A percentile compares a stretch with the other conserved stretches of the same genome.
Evolutionary conservation across 176 grass and related monocot genomes (phyloP).

Genomic region (Eleusine coracana): DNA sequence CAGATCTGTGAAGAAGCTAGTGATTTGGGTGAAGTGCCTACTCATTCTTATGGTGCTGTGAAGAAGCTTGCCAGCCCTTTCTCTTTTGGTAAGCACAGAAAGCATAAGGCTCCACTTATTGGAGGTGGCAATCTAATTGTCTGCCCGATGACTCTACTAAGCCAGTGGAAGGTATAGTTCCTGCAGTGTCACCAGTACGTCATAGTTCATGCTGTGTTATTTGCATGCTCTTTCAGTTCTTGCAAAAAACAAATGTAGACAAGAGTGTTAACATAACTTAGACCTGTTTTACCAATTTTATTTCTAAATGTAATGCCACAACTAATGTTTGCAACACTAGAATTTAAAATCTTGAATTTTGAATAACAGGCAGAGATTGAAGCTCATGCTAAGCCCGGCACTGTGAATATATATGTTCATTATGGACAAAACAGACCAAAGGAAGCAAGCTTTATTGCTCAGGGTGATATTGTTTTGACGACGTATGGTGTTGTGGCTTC

Average conservation of each 20-base stretch:
- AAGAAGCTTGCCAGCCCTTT: constrained; percentile 72
- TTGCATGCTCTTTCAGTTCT: constrained; percentile 22
- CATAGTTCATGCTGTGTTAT: constrained; percentile 23
- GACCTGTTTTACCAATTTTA: constrained; percentile 17
- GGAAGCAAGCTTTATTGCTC: constrained; percentile 70
- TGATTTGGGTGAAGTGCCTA: constrained; percentile 41
- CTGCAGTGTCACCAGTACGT: constrained; percentile 10
- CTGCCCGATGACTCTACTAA: constrained; percentile 93
- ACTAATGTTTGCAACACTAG: constrained; percentile 2
- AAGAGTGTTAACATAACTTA: constrained; percentile 7
- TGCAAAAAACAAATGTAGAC: constrained; percentile 7
- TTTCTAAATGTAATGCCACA: constrained; percentile 14
- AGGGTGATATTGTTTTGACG: constrained; percentile 88
- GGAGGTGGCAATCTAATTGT: constrained; percentile 85
- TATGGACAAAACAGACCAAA: constrained; percentile 95
- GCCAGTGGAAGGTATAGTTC: constrained; percentile 95
- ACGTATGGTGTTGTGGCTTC: constrained; percentile 94
- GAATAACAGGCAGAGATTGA: constrained; percentile 82
- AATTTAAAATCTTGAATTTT: constrained; percentile 18
- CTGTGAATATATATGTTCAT: constrained; percentile 83
- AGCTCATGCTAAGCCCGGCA: constrained; percentile 67
- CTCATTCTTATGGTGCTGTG: constrained; percentile 45
- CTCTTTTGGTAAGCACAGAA: constrained; percentile 73
- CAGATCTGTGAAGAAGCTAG: constrained; percentile 56
- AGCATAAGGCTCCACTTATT: constrained; percentile 62